Base-by-base conservation (phyloP, 345 rosid species). In the Hibiscus syriacus region DNA sequence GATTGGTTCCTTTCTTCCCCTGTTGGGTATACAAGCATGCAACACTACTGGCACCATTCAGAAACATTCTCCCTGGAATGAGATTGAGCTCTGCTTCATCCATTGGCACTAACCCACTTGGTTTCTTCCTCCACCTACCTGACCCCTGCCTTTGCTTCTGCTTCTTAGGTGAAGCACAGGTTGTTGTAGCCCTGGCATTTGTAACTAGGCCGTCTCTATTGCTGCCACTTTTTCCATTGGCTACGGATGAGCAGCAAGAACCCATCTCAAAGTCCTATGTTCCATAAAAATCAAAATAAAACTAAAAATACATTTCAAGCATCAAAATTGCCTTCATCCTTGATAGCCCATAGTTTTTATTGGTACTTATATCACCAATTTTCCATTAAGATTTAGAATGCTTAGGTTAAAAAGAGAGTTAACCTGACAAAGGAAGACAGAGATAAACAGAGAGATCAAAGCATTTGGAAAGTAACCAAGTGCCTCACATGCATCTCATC, bases 1-100 rank as follows among this genome's bases (percentile, higher is more conserved):
- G 98, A 72, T 93, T 93, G 69, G 93, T 88, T 20, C 98, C 98
- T 78, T 93, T 93, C 79, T 83, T 93, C 48, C 98, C 98, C 77
- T 93, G 98, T 26, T 93, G 98, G 23, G 98, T 90, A 46, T 92
- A 81, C 68, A 93, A 77, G 89, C 96, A 83, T 36, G 94, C 89
- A 62, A 55, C 73, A 26, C 81, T 78, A 73, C 74, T 85, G n/a
- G 90, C 79, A 70, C 87, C 89, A 74, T 84, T 93, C 7, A 72
- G 70, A 64, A 72, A 74, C 78, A 86, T 77, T 78, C 88, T 86
- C 27, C 90, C 92, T 36, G 84, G 74, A 59, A 81, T 67, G 69
- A 79, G 81, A 60, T 68, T 76, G 52, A 79, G 77, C 79, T 83
- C 82, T 59, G 70, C 78, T 64, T 74, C 77, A 58, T 73, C 77